These are phyloP conservation scores for Xylariaceae sp. DNA, from an alignment of 2,329 filamentous ascomycete species.

Conservation along the genomic window DNA sequence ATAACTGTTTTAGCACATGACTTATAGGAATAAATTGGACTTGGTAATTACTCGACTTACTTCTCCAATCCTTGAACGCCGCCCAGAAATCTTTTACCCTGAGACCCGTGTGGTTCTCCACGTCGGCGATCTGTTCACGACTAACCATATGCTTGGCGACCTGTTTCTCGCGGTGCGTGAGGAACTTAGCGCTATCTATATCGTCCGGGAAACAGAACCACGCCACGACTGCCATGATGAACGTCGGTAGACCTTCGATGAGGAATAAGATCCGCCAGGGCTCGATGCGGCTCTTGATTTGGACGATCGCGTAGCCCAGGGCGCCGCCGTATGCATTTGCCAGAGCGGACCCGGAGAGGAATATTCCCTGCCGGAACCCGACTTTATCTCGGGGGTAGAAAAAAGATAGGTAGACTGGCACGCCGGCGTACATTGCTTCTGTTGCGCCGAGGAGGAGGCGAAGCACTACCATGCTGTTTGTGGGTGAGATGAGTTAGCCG, in stretches of 20 bases:
- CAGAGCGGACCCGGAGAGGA: conserved; percentile 51
- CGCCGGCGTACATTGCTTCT: conserved; percentile 48
- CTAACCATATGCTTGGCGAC: conserved; percentile 30
- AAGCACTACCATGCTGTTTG: conserved; percentile 43
- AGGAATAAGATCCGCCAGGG: conserved; percentile 55
- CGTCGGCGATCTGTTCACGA: conserved; percentile 31
- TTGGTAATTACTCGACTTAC: conserved; percentile 4
- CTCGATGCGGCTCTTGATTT: conserved; percentile 37
- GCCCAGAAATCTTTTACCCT: conserved; percentile 27
- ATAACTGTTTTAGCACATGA: background rate
- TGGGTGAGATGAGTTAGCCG: background rate
- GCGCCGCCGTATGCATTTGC: conserved; percentile 49
- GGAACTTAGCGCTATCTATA: conserved; percentile 31
- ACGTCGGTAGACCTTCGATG: conserved; percentile 51
- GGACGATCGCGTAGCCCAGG: conserved; percentile 48
- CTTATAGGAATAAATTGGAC: background rate
- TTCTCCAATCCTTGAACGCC: conserved; percentile 35
- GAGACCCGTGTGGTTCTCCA: conserved; percentile 29
- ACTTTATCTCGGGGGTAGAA: conserved; percentile 66
- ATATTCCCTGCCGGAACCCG: conserved; percentile 62
- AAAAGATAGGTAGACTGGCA: conserved; percentile 56
- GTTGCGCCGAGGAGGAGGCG: conserved; percentile 52
- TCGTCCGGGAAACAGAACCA: conserved; percentile 52
- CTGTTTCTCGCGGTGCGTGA: conserved; percentile 47
- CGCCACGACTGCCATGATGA: conserved; percentile 48